Evolutionary conservation across 2,329 filamentous ascomycete species (phyloP), one percentile per base, ranked within the genome.

Genomic region (Bipolaris sorokiniana): DNA sequence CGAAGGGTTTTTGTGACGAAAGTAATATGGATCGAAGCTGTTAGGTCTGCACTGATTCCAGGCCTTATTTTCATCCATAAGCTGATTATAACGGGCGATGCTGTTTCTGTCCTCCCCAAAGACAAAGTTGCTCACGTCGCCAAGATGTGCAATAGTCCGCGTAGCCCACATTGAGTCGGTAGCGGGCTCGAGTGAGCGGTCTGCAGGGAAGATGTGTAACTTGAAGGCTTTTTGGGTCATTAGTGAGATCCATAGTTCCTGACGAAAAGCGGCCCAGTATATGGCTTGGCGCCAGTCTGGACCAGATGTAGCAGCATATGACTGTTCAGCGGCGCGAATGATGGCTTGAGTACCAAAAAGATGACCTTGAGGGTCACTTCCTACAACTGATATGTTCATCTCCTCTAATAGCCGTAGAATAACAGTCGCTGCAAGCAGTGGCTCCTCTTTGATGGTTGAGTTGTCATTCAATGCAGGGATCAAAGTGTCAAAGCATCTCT

Each of bases 111-210:
- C 71, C 51, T 74, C 71, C 1, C 72, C 72, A 48, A 76, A 76
- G 0, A 67, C 72, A 45, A 76, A 75, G 22, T 75, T 75, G 47
- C 71, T 70, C 7, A 75, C 74, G 41, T 77, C 74, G 7, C 70
- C 74, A 5, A 76, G 63, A 58, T 76, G 74, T 7, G 71, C 71
- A 41, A 79, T 79, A 16, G 77, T 78, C 10, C 77, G 71, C 33
- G 77, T 78, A 16, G 78, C 77, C 78, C 77, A 80, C 6, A 75
- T 68, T 4, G 76, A 77, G 53, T 79, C 77, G 22, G 73, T 73
- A 1, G 76, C 72, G 15, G 75, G 71, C 49, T 77, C 73, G 7
- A 77, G 70, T 0, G 76, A 77, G 13, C 77, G 70, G 62, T 79
- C 76, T 22, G 72, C 71, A 2, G 72, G 71, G n/a, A 75, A 75